These are phyloP conservation scores for Lolium rigidum DNA, from an alignment of 176 grass and related monocot genomes.

Conservation along the genomic window DNA sequence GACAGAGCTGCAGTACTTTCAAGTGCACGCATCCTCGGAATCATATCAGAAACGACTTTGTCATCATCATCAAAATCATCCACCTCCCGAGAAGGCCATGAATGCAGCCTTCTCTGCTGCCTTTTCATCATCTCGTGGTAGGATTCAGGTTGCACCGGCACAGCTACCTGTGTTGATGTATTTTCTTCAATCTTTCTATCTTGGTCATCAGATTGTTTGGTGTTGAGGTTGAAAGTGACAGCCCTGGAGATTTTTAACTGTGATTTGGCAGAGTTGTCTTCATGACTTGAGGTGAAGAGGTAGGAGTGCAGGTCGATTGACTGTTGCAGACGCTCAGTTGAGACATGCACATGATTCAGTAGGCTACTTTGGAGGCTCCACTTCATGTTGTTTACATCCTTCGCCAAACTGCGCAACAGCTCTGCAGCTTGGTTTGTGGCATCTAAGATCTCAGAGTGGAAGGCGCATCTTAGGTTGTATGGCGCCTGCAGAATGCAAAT, in stretches of 20 bases:
- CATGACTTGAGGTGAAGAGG: conserved; percentile 58
- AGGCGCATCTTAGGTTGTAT: conserved; percentile 76
- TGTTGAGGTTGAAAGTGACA: conserved; percentile 55
- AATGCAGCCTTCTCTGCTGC: conserved; percentile 75
- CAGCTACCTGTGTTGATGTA: conserved; percentile 10
- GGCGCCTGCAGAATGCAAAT: conserved; percentile 69
- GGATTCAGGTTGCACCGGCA: conserved; percentile 50
- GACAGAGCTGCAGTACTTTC: conserved; percentile 79
- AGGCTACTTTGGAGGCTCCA: conserved; percentile 63
- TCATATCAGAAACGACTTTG: conserved; percentile 40
- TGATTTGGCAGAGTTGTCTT: conserved; percentile 44
- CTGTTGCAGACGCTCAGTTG: conserved; percentile 65
- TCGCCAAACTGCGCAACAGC: conserved; percentile 64
- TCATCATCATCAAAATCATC: conserved; percentile 55
- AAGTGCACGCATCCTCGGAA: conserved; percentile 68
- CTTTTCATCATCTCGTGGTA: conserved; percentile 69
- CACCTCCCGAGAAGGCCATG: conserved; percentile 73
- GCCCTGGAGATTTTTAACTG: conserved; percentile 47
- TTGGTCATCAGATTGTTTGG: conserved; percentile 32
- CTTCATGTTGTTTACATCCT: conserved; percentile 81
- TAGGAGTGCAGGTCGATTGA: conserved; percentile 81
- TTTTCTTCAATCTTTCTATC: conserved; percentile 32
- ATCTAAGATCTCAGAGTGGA: conserved; percentile 75
- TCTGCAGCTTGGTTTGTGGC: conserved; percentile 76
- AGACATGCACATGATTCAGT: conserved; percentile 73